phyloP scores from a whole-genome alignment of 495 filamentous ascomycete genomes.

The Massariosphaeria phaeospora region DNA sequence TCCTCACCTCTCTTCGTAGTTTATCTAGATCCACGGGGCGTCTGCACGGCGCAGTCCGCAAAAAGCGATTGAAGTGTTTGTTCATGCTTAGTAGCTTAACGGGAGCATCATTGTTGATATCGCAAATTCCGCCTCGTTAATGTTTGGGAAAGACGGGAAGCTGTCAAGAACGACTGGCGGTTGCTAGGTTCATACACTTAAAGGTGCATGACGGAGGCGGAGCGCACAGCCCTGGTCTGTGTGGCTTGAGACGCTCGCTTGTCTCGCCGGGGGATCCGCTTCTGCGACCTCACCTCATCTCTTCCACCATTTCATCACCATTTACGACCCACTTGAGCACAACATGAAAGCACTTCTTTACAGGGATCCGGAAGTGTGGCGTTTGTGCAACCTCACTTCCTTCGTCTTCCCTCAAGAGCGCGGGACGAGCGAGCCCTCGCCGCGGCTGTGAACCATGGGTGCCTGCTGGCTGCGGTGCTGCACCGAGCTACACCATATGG shows the following conservation, averaged over 20 bases:
- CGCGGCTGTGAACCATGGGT: neutral
- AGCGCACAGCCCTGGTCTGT: conserved; percentile 13
- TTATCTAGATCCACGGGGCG: neutral
- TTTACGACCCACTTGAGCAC: neutral
- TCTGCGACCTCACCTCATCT: conserved; percentile 5
- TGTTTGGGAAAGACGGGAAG: conserved; percentile 2
- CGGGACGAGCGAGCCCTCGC: neutral
- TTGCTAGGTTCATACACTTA: conserved; percentile 5
- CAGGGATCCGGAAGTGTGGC: neutral
- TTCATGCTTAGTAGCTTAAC: conserved; percentile 11
- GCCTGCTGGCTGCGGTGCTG: conserved; percentile 2
- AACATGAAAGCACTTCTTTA: too few relatives aligned
- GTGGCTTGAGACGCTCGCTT: conserved; percentile 7
- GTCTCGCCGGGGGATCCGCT: neutral
- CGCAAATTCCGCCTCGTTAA: conserved; percentile 15
- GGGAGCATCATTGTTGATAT: neutral
- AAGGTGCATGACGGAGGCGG: conserved; percentile 13
- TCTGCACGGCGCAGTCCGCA: conserved; percentile 9
- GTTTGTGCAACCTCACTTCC: neutral
- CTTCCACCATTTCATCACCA: conserved; percentile 7
- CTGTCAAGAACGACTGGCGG: conserved; percentile 12
- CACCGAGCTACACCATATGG: conserved; percentile 1
- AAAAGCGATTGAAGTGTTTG: neutral
- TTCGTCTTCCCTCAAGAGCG: conserved; percentile 5
- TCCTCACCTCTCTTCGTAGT: neutral